Conservation (phyloP, 2,329 filamentous ascomycete genomes). For the Ophiostoma ips region DNA sequence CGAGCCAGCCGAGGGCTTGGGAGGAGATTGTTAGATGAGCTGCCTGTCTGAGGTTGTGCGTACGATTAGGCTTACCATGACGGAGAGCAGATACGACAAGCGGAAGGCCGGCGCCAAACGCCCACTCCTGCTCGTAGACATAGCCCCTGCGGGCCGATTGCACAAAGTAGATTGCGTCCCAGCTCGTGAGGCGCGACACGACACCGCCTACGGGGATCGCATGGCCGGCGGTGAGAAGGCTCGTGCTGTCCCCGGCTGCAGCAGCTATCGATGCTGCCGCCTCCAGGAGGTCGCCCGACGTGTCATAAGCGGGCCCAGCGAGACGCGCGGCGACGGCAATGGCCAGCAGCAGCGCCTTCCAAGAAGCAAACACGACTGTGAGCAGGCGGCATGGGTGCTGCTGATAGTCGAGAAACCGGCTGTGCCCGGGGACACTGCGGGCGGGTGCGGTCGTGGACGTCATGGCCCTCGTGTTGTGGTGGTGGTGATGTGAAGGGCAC, state of each 20-base stretch:
- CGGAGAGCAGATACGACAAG: constrained; percentile 25
- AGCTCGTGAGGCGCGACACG: constrained; percentile 49
- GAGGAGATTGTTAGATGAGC: background rate
- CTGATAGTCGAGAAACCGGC: background rate
- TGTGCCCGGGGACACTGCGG: background rate
- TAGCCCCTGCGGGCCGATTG: constrained; percentile 49
- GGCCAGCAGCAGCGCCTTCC: constrained; percentile 54
- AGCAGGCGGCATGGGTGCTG: constrained; percentile 8
- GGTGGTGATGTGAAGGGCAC: background rate
- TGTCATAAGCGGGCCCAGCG: constrained; percentile 57
- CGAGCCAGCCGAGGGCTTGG: background rate
- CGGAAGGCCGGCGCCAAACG: constrained; percentile 47
- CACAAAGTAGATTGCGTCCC: constrained; percentile 71
- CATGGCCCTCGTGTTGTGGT: background rate
- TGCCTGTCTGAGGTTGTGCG: background rate
- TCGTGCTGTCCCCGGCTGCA: constrained; percentile 17
- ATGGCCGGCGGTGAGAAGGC: constrained; percentile 10
- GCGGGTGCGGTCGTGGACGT: background rate
- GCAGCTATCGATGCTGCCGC: constrained; percentile 17
- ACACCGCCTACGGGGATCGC: constrained; percentile 20
- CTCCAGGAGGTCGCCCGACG: constrained; percentile 41
- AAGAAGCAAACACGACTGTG: constrained; percentile 35
- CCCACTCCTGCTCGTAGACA: constrained; percentile 73
- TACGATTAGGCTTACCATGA: constrained; percentile 17
- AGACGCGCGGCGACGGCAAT: constrained; percentile 38